Base-by-base conservation (phyloP, 1,284 basidiomycete species). In the Vanrija pseudolonga region DNA sequence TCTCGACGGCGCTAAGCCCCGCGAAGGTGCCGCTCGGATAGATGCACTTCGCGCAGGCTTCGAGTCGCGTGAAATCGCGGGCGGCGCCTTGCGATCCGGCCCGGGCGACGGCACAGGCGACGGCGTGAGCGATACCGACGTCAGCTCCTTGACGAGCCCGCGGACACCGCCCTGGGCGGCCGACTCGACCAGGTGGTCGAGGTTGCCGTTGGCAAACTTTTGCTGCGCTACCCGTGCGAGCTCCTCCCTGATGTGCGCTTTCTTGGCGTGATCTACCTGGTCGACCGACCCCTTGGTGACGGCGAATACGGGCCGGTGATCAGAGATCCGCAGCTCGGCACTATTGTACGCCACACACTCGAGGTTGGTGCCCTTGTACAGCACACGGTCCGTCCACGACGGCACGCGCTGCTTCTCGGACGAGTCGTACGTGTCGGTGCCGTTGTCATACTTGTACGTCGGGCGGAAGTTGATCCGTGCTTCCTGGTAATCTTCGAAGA, bases 341-440 rank as follows among this genome's bases (percentile, higher is more conserved):
- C 91, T 71, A 26, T 69, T 57, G 59, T 83, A 83, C 3, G 65
- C 63, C 36, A 32, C 4, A 12, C 32, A 32, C 12, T 69, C 63
- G 24, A 71, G 57, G 9, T 61, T 47, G 78, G 41, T 70, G 67
- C 92, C 92, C 58, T 84, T 85, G 78, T 87, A 96, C 48, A 99
- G 73, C 15, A 99, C 84, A n/a, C 93, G 88, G 77, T 97, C 93
- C 66, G 93, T 98, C 94, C 95, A 98, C 8, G 95, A 91, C 1
- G 96, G 96, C 69, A 97, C 88, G 7, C 96, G 84, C 81, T 88
- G 84, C 78, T 98, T 99, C 74, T 98, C 96, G 61, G 90, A 90
- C 3, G 91, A 88, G 72, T 99, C 96, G 73, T 98, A 99, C 45
- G 80, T 80, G 61, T 95, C 87, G 8, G 90, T 77, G 5, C 78